phyloP scores from a whole-genome alignment of 345 rosid species.

The Gynandropsis gynandra region DNA sequence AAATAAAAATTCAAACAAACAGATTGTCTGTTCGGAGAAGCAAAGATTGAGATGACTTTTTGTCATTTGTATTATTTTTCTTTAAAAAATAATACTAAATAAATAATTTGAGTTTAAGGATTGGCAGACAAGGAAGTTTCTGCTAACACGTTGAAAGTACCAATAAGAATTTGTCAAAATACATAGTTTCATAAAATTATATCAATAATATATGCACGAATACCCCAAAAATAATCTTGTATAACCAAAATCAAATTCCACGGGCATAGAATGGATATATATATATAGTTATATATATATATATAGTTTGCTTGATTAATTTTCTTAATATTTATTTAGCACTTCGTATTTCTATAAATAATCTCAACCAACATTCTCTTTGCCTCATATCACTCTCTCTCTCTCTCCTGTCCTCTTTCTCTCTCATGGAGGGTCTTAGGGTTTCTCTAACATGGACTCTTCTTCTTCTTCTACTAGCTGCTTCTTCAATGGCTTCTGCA shows the following conservation, averaged over 20 bases:
- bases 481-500: constrained; percentile 49
- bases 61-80: not conserved
- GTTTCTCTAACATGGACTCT: constrained; percentile 31
- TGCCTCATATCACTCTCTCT: not conserved
- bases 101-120: no score
- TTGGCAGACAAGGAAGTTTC: not conserved
- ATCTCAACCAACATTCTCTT: not conserved
- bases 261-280: not conserved
- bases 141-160: no score
- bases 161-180: no score
- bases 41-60: constrained; percentile 20
- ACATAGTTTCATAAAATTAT: no score
- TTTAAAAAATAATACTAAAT: not conserved
- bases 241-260: not conserved
- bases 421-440: constrained; percentile 30
- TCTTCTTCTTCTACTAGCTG: constrained; percentile 30
- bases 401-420: not conserved
- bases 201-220: no score
- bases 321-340: constrained; percentile 2
- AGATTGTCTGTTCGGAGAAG: constrained; percentile 23
- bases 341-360: constrained; percentile 13
- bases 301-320: not conserved
- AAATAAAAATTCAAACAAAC: no score
- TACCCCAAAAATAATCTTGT: no score
- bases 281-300: not conserved